Evolutionary conservation across 768 basidiomycete species (phyloP), one percentile per base, ranked within the genome.

Genomic region (Lactarius hengduanensis): DNA sequence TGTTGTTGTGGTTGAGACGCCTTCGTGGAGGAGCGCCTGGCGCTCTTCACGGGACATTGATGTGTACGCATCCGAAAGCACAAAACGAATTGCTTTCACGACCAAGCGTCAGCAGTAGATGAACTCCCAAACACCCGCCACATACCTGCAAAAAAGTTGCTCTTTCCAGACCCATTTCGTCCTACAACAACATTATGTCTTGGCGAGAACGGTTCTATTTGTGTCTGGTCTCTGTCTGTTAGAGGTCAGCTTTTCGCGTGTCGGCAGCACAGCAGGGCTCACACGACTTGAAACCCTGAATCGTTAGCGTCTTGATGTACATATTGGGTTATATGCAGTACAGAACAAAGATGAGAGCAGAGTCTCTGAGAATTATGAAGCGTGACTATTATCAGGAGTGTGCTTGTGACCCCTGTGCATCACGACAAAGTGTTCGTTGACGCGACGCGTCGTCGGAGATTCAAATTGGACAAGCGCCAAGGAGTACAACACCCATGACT

Each of bases 281-380:
- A 91, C 90, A 99, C n/a, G 95, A 97, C 78, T 99, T 99, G 84
- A 99, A 98, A 66, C 96, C 96, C 77, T 94, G 89, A 65, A 95
- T 90, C 1, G 93, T 94, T 36, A 94, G 78, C 22, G 93, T 93
- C 75, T 94, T 93, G 76, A 94, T 94, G 73, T 87, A 88, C 90
- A 92, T 92, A 15, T 63, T 56, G 41, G 45, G 34, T 32, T 30
- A 62, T 20, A 41, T 10, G 11, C 3, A 10, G 41, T 15, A 38
- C 36, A 26, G 26, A 26, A 11, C 10, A 28, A 30, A 10, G 20
- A 28, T 18, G 26, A 53, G 57, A 47, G 20, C 34, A 40, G 9
- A 4, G 47, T 57, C 32, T 32, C 32, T 8, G 32, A 32, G 32
- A 32, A 32, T 7, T 30, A 30, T 30, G 30, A 30, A 30, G 30